Percentiles rank a stretch among this genome's conserved stretches.
Evolutionary conservation across 208 protist genomes (phyloP).

Genomic region (Naegleria fowleri): DNA sequence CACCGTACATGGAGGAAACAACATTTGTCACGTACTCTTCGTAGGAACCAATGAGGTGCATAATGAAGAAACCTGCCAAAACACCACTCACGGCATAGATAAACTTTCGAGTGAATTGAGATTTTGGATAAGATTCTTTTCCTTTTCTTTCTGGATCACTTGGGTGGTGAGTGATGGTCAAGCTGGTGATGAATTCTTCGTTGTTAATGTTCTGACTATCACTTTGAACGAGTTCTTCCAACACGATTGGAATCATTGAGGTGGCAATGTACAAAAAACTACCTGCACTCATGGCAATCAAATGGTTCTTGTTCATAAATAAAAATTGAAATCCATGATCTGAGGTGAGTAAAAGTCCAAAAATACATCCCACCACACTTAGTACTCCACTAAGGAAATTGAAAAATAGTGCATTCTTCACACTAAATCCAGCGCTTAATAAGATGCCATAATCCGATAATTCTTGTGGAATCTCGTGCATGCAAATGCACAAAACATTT

Average conservation of each 20-base stretch:
- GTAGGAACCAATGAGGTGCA: neutral
- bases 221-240: neutral
- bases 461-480: conserved; percentile 26
- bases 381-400: conserved; percentile 12
- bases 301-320: neutral
- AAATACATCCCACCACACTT: conserved; percentile 2
- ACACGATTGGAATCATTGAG: neutral
- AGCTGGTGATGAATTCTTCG: too few relatives aligned
- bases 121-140: neutral
- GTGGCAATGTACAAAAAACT: conserved; percentile 21
- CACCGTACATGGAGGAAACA: neutral
- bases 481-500: neutral
- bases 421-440: neutral
- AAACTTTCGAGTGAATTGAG: neutral
- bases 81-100: neutral
- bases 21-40: neutral
- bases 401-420: neutral
- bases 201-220: too few relatives aligned
- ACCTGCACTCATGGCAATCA: neutral
- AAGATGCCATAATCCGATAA: conserved; percentile 18
- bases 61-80: neutral
- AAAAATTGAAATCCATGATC: neutral
- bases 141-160: neutral
- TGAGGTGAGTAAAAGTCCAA: neutral
- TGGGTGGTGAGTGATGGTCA: too few relatives aligned